phyloP scores from a whole-genome alignment of 1,284 basidiomycete species.

The Trametes versicolor region DNA sequence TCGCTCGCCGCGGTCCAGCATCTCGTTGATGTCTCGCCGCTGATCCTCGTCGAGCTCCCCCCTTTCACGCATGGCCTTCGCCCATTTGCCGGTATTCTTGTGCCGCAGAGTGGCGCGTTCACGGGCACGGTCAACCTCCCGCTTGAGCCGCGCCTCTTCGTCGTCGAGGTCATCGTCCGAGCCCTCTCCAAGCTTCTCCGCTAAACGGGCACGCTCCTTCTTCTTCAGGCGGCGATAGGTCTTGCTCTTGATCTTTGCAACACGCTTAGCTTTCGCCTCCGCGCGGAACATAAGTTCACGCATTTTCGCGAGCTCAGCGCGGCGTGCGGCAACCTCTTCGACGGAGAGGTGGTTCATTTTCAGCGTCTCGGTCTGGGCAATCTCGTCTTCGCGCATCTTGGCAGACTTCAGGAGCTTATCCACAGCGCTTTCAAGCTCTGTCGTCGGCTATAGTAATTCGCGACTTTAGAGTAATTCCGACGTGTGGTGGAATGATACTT shows the following conservation, averaged over 20 bases:
- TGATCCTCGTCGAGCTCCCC: constrained; percentile 72
- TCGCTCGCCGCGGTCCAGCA: constrained; percentile 80
- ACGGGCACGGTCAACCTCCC: constrained; percentile 81
- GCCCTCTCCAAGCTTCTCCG: constrained; percentile 60
- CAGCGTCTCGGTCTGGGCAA: constrained; percentile 82
- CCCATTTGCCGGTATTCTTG: constrained; percentile 87
- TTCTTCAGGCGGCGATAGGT: constrained; percentile 89
- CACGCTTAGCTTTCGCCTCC: constrained; percentile 90
- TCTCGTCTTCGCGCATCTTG: constrained; percentile 83
- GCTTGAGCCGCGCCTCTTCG: constrained; percentile 70
- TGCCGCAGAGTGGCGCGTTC: constrained; percentile 90
- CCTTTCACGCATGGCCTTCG: constrained; percentile 72
- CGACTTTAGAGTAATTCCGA: neutral
- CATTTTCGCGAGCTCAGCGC: constrained; percentile 86
- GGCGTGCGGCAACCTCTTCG: constrained; percentile 85
- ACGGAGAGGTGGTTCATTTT: constrained; percentile 83
- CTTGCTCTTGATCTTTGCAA: constrained; percentile 97
- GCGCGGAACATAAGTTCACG: constrained; percentile 95
- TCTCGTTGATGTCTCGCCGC: constrained; percentile 80
- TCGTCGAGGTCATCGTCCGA: constrained; percentile 59
- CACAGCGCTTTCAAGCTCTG: constrained; percentile 82
- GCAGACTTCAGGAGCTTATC: constrained; percentile 81
- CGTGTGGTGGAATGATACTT: neutral
- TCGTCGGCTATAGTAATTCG: constrained; percentile 64
- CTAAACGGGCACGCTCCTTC: constrained; percentile 75